These are phyloP conservation scores for Penicillium nordicum DNA, from an alignment of 2,329 filamentous ascomycete species.

Conservation along the genomic window DNA sequence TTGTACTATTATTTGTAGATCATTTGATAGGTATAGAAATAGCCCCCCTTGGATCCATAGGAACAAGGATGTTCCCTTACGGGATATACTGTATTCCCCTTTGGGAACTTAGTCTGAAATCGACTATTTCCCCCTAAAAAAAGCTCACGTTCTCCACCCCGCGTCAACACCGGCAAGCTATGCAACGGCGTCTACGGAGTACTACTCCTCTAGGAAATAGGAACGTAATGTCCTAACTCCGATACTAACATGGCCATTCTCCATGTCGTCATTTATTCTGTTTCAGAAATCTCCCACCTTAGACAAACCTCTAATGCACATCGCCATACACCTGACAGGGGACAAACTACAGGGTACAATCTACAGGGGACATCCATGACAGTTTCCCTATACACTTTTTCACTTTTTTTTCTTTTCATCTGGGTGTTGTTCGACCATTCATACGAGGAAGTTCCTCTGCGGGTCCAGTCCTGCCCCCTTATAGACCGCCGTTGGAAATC, in stretches of 20 bases:
- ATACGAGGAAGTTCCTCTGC: not conserved
- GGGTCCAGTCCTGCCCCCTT: not conserved
- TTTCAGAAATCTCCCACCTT: not conserved
- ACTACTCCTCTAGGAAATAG: not conserved
- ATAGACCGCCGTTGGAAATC: conserved; percentile 3
- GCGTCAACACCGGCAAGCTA: conserved; percentile 6
- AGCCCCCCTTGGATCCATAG: not conserved
- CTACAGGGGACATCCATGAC: conserved; percentile 1
- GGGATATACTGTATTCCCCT: not conserved
- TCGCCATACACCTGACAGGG: not conserved
- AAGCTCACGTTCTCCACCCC: not conserved
- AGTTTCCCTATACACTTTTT: not conserved
- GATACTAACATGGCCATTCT: not conserved
- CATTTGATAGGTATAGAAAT: conserved; percentile 8
- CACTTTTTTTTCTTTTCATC: too few relatives aligned
- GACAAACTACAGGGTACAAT: not conserved
- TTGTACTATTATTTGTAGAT: not conserved
- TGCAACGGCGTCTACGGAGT: conserved; percentile 1
- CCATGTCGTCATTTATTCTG: not conserved
- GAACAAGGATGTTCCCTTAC: not conserved
- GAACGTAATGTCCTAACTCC: not conserved
- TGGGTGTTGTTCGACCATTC: not conserved
- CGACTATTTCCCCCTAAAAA: not conserved
- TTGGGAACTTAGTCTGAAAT: not conserved
- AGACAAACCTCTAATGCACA: not conserved